Base-by-base conservation (phyloP, 371 early-diverging fungal species). In the Lichtheimia ramosa region DNA sequence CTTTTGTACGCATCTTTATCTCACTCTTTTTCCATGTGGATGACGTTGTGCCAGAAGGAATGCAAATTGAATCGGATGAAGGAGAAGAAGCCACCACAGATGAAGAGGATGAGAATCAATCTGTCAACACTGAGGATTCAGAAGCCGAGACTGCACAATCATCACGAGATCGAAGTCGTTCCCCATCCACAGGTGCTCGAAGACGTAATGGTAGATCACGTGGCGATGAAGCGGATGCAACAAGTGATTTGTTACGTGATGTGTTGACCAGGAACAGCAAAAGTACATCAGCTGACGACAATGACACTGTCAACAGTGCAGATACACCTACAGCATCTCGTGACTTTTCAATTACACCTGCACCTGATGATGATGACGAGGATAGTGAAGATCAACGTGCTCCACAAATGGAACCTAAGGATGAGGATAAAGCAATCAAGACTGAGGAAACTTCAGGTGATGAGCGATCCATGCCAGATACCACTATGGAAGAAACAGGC, bases 1-100 rank as follows among this genome's bases (percentile, higher is more conserved):
- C 74, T 12, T 90, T 95, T 58, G 71, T 92, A 56, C 75, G 70
- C 15, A 72, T 78, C 15, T 90, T 95, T 70, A 81, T 93, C 41
- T 76, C 82, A 13, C 72, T 78, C 4, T 86, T 93, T 64, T 91
- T 94, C 66, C 85, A 86, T 43, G 54, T 87, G 28, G 82, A 81
- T 25, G 49, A 69, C 5, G 69, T 65, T 57, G 68, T 71, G 3
- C 61, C 65, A 13, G 74, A 77, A 12, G 71, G 61, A 1, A 64
- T 65, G 16, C 61, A 77, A 16, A 63, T 62, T 16, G 59, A 56
- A 21, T 52, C 52, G 21, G 61, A 64, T 20, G 77, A 72, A 16
- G 57, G 42, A 43, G 73, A 71, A 5, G 82, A 75, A 25, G 63
- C 55, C 18, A 25, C 71, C 18, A 57, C 63, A 1, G 68, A 79